Evolutionary conservation across 257 asterid species (phyloP), one percentile per base, ranked within the genome.

Genomic region (Marsdenia floribunda): DNA sequence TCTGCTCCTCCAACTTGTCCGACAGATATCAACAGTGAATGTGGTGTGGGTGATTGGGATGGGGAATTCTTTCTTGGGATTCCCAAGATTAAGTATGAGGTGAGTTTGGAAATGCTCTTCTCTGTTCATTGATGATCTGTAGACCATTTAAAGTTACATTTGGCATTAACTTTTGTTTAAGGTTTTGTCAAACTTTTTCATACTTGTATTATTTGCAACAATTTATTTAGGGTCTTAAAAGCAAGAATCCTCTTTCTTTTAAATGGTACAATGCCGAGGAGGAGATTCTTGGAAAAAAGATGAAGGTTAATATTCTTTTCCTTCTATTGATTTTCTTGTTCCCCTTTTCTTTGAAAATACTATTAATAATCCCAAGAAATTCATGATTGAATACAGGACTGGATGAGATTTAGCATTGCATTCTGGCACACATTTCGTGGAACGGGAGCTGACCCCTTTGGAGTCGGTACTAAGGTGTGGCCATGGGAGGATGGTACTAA

Each of bases 341-440:
- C 18, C 4, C 29, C n/a, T 19, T 38, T 66, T 19, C 2, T 38
- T 19, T 6, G n/a, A 29, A 29, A 64, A 5, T n/a, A 3, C n/a
- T 46, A 54, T 21, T 18, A 19, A 52, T 42, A 3, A 37, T 37
- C 8, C 21, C 26, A 59, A 42, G 50, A 68, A 54, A 14, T 52
- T 61, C 15, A 10, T 57, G 14, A 33, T 72, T 78, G 47, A 24
- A 14, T 68, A 29, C 77, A 95, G 98, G 99, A 95, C 57, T 95
- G 99, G 99, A 68, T 90, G 89, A 80, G 98, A 83, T 95, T 95
- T 78, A 95, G 99, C 60, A 84, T 95, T 80, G 99, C 99, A 4
- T 95, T 95, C 85, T 95, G 99, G 99, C 99, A 95, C 78, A 95
- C 99, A n/a, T 95, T 95, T 40, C 98, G 99, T 68, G 97, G 99